phyloP scores from a whole-genome alignment of 345 rosid genomes.

The Pistacia vera region DNA sequence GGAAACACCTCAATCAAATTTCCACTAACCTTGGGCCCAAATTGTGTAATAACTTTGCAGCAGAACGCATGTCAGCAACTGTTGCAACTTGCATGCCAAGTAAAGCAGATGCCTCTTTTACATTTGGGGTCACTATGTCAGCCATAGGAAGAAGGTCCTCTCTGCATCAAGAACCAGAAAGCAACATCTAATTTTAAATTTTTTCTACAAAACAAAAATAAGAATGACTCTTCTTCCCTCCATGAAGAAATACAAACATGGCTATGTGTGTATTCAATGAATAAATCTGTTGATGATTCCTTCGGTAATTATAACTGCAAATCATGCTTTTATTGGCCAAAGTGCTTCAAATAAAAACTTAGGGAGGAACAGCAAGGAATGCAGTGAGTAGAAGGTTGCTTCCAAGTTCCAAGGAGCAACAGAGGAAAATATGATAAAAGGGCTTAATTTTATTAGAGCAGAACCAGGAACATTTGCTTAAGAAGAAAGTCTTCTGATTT shows the following conservation, averaged over 20 bases:
- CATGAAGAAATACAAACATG: neutral
- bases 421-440: neutral
- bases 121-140: slow-evolving; percentile 85
- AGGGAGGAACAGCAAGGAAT: neutral
- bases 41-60: slow-evolving; percentile 67
- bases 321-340: neutral
- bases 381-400: neutral
- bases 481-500: neutral
- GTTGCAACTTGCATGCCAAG: slow-evolving; percentile 65
- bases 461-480: neutral
- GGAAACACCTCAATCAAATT: neutral
- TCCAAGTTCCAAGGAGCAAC: neutral
- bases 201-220: neutral
- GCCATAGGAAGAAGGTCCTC: slow-evolving; percentile 85
- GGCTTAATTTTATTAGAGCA: neutral
- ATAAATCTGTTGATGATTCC: neutral
- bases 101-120: slow-evolving; percentile 89
- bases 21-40: slow-evolving; percentile 79
- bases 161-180: slow-evolving; percentile 44
- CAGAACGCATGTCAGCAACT: slow-evolving; percentile 74
- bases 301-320: neutral
- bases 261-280: neutral
- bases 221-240: neutral
- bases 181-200: neutral
- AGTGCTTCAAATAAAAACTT: neutral